Evolutionary conservation across 345 rosid genomes (phyloP).

Genomic region (Chamaenerion angustifolium): DNA sequence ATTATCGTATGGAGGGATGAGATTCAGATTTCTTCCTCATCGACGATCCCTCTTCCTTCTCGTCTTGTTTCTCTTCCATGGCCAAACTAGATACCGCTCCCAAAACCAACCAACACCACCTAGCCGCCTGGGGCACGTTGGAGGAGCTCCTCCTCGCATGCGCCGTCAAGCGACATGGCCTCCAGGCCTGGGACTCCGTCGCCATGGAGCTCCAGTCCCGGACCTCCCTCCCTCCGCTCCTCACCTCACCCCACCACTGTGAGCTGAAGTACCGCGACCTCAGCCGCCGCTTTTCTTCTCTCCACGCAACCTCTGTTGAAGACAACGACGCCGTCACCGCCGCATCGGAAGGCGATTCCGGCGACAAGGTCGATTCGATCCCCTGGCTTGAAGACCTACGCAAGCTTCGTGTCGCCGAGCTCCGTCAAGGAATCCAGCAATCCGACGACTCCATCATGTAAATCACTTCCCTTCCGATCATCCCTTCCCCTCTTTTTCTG

Average conservation of each 20-base stretch:
- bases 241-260: constrained; percentile 37
- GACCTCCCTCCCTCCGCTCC: constrained; percentile 25
- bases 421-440: constrained; percentile 54
- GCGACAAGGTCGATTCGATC: constrained; percentile 13
- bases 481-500: background rate
- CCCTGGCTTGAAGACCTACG: constrained; percentile 67
- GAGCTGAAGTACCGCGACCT: constrained; percentile 51
- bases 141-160: constrained; percentile 67
- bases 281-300: constrained; percentile 34
- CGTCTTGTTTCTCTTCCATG: no score
- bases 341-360: constrained; percentile 4
- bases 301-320: background rate
- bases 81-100: no score
- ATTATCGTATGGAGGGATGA: no score
- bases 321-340: constrained; percentile 2
- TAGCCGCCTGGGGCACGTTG: constrained; percentile 61
- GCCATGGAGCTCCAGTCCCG: constrained; percentile 56
- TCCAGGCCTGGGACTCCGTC: constrained; percentile 59
- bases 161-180: constrained; percentile 80
- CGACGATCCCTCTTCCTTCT: no score
- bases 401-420: constrained; percentile 60
- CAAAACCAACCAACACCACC: background rate
- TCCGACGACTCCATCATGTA: constrained; percentile 63
- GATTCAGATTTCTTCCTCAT: no score
- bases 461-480: background rate